Percentiles rank a stretch among this genome's conserved stretches.
Evolutionary conservation across 73 alveolate species (phyloP).

Genomic region (Tetrahymena malaccensis): DNA sequence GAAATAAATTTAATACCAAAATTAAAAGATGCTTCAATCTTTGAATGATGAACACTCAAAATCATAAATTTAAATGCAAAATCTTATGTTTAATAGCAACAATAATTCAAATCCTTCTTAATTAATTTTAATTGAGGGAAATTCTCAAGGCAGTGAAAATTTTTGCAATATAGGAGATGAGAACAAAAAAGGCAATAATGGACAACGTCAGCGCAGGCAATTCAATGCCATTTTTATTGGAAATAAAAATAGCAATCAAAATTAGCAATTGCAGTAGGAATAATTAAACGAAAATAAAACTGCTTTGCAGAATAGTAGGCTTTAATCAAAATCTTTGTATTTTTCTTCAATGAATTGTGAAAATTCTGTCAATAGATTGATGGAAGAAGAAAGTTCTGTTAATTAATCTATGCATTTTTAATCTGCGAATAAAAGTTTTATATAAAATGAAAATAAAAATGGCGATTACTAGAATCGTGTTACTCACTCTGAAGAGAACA

Average conservation of each 20-base stretch:
- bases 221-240: background rate
- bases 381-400: background rate
- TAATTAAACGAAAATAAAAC: background rate
- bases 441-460: background rate
- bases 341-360: background rate
- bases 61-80: background rate
- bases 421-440: background rate
- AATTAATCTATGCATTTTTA: background rate
- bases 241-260: background rate
- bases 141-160: background rate
- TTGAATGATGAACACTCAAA: background rate
- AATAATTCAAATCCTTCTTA: background rate
- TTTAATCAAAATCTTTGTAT: background rate
- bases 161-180: background rate
- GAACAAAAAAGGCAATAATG: background rate
- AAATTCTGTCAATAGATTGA: background rate
- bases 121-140: background rate
- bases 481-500: background rate
- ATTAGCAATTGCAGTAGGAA: background rate
- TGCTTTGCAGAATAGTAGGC: background rate
- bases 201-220: background rate
- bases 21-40: background rate
- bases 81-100: background rate
- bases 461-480: background rate
- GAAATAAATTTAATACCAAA: background rate